Base-by-base conservation (phyloP, 208 protist species). In the Wallacemonas collosoma region DNA sequence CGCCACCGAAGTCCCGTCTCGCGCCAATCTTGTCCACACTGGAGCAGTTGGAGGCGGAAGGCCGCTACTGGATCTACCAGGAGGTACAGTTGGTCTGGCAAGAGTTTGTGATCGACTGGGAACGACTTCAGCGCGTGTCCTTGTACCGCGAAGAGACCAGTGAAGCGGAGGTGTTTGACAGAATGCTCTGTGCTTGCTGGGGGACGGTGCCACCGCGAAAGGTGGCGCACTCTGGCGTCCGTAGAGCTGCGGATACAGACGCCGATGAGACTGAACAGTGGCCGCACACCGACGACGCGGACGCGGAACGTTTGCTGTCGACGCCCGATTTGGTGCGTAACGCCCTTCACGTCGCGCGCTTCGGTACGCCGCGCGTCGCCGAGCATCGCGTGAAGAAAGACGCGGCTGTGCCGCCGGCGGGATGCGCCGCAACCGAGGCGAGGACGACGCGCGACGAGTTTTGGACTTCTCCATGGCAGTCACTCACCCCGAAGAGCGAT, bases 31-130 rank as follows among this genome's bases (percentile, higher is more conserved):
- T 62, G 3, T 3, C 26, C 38, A 43, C 56, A 6, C 35, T 62
- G 36, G 8, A 62, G 56, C 3, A 4, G 15, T 62, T 62, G 26
- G 56, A 62, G 56, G 5, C 26, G 7, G 56, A 62, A 62, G 56
- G 56, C 38, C 56, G 56, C 56, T 62, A 62, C 56, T 62, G 56
- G 56, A 62, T 62, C 15, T 4, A 3, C 15, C 56, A 62, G 56
- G 56, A 62, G 56, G 56, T 43, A 38, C 56, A 62, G 7, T 38
- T 62, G 6, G 56, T 62, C 3, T 62, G 56, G 17, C 56, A 62
- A 38, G 56, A 62, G 38, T 12, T 62, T 9, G 38, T 44, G 14
- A 62, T 62, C 8, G 56, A 38, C 26, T 62, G 56, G 56, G 56
- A 62, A 38, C 56, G 26, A 26, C 56, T 62, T 3, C 56, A 62